phyloP scores from a whole-genome alignment of 2,329 filamentous ascomycete genomes.

The Xylariaceae sp. region DNA sequence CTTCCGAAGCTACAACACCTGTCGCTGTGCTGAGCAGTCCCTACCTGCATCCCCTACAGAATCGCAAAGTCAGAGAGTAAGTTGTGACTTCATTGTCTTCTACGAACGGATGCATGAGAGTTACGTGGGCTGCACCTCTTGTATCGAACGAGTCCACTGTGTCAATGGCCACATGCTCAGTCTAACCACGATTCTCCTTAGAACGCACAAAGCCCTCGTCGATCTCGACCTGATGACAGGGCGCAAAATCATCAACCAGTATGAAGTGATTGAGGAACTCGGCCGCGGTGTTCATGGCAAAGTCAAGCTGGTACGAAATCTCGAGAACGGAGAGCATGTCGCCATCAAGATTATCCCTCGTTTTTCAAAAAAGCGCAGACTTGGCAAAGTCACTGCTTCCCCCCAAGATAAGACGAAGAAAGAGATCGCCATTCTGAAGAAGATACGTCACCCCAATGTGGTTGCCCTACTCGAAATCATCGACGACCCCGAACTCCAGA shows the following conservation, averaged over 20 bases:
- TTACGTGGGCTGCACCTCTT: too few species aligned
- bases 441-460: conserved; percentile 95
- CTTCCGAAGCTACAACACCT: conserved; percentile 52
- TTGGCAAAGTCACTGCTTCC: conserved; percentile 74
- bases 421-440: conserved; percentile 97
- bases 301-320: conserved; percentile 87
- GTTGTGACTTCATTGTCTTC: conserved; percentile 27
- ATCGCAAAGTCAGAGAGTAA: conserved; percentile 73
- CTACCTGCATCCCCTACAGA: conserved; percentile 66
- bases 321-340: conserved; percentile 71
- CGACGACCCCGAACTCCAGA: conserved; percentile 91
- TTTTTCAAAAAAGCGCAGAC: conserved; percentile 85
- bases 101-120: background rate
- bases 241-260: conserved; percentile 95
- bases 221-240: conserved; percentile 86
- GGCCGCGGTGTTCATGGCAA: conserved; percentile 95
- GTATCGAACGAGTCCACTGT: background rate
- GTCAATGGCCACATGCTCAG: background rate
- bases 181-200: conserved; percentile 28
- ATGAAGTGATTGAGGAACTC: conserved; percentile 94
- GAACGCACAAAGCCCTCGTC: conserved; percentile 85
- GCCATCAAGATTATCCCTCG: conserved; percentile 98
- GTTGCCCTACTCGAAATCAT: conserved; percentile 95
- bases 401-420: conserved; percentile 81
- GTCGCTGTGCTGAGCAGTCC: conserved; percentile 49